Percentiles rank a stretch among this genome's conserved stretches.
phyloP scores from a whole-genome alignment of 768 basidiomycete genomes.

The Cystobasidium ongulense region DNA sequence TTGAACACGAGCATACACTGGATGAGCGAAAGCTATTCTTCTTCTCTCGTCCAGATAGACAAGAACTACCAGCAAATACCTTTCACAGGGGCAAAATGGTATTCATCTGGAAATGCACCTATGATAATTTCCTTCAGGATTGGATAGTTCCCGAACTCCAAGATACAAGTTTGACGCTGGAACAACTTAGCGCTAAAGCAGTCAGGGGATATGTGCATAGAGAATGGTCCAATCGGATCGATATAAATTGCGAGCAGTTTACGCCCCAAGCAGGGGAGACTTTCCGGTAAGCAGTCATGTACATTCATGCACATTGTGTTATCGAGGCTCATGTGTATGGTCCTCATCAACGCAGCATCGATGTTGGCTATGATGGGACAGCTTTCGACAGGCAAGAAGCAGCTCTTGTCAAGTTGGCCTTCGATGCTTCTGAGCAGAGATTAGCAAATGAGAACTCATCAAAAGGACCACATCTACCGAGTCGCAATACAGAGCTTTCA shows the following conservation, averaged over 20 bases:
- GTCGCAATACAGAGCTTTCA: background rate
- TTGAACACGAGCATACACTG: background rate
- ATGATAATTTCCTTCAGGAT: background rate
- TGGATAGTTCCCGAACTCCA: conserved; percentile 9
- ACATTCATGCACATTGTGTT: background rate
- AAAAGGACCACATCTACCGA: background rate
- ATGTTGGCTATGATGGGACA: conserved; percentile 24
- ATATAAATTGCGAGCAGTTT: background rate
- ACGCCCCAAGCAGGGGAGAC: background rate
- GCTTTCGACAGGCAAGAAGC: conserved; percentile 3
- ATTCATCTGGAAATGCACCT: conserved; percentile 24
- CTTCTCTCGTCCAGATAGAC: background rate
- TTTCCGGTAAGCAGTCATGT: background rate
- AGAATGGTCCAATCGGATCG: conserved; percentile 15
- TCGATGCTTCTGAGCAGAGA: conserved; percentile 11
- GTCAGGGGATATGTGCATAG: background rate
- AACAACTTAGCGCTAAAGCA: background rate
- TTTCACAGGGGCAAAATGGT: conserved; percentile 16
- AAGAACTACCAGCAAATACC: background rate
- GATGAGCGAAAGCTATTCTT: background rate
- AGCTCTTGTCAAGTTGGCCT: background rate
- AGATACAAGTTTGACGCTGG: background rate
- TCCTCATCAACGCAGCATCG: background rate
- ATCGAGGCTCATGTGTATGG: background rate
- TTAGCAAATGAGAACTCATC: background rate